Evolutionary conservation across 2,329 filamentous ascomycete species (phyloP), one percentile per base, ranked within the genome.

Genomic region (Penicillium polonicum): DNA sequence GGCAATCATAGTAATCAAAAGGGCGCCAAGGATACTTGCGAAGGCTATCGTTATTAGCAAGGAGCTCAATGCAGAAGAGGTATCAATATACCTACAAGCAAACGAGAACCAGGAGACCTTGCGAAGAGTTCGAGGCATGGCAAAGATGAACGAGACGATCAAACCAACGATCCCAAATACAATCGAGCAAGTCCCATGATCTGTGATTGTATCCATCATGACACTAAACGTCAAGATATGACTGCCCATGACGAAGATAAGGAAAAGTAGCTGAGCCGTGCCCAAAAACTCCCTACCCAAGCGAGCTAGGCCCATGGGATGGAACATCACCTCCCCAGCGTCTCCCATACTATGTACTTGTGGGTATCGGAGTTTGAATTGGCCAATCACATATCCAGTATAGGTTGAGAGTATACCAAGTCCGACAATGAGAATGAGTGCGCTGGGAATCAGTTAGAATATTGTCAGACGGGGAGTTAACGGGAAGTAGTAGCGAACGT

Each of bases 201-300:
- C 72, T 8, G 84, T 85, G 36, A 90, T 73, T 52, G 80, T 84
- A 63, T 85, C 84, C 71, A 89, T 82, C 68, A 86, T 86, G 63
- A 89, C 86, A 19, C 82, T 81, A 60, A 88, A 88, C 0, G 86
- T 88, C 55, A 89, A 74, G 52, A 87, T 79, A 73, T 90, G 88
- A 17, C 85, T 87, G 21, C 82, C 86, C 70, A 87, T 85, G 59
- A 88, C 82, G 74, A 90, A 88, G 56, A 87, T 74, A 33, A 89
- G 76, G 68, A 89, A 83, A 9, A 89, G 72, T 4, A 82, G 72
- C 60, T 88, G 86, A 61, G 83, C 85, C 52, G 77, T 73, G 33
- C 84, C 85, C 36, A 88, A 76, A 27, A 90, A 61, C 67, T 87
- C 83, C 58, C 84, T 82, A 2, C 84, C 85, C 25, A 83, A 74